phyloP scores from a whole-genome alignment of 306 rosid genomes.

The Parietaria judaica region DNA sequence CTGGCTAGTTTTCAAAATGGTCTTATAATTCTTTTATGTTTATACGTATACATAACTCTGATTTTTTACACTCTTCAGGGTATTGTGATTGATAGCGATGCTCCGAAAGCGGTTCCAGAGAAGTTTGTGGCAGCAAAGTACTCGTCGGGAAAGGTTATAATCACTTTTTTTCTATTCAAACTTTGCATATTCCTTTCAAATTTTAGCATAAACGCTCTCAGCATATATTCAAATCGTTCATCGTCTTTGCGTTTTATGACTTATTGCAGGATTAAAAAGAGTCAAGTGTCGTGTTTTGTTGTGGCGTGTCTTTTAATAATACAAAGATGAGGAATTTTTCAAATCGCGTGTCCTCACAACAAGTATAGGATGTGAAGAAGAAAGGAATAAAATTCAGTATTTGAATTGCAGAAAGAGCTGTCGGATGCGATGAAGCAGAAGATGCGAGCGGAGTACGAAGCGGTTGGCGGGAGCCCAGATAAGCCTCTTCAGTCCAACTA shows the following conservation, averaged over 20 bases:
- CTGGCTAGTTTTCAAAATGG: no score
- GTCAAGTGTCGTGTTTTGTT: slow-evolving; percentile 50
- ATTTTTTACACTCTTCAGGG: slow-evolving; percentile 37
- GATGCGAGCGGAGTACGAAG: slow-evolving; percentile 78
- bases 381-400: slow-evolving; percentile 77
- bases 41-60: no score
- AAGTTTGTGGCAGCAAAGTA: slow-evolving; percentile 76
- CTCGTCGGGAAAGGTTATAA: slow-evolving; percentile 68
- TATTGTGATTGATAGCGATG: slow-evolving; percentile 46
- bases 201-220: slow-evolving; percentile 1
- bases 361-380: slow-evolving; percentile 51
- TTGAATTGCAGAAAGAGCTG: slow-evolving; percentile 88
- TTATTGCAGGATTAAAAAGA: slow-evolving; percentile 78
- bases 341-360: slow-evolving; percentile 48
- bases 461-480: slow-evolving; percentile 84
- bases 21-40: no score
- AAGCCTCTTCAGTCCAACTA: slow-evolving; percentile 69
- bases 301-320: slow-evolving; percentile 49
- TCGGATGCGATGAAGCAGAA: slow-evolving; percentile 75
- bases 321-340: slow-evolving; percentile 72
- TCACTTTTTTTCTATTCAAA: slow-evolving; percentile 16
- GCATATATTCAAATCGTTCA: slow-evolving; percentile 33
- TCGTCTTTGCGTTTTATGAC: slow-evolving; percentile 41
- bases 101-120: slow-evolving; percentile 48
- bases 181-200: slow-evolving; percentile 8